phyloP scores from a whole-genome alignment of 1,139 yeast genomes.

The Pneumocystis murina region DNA sequence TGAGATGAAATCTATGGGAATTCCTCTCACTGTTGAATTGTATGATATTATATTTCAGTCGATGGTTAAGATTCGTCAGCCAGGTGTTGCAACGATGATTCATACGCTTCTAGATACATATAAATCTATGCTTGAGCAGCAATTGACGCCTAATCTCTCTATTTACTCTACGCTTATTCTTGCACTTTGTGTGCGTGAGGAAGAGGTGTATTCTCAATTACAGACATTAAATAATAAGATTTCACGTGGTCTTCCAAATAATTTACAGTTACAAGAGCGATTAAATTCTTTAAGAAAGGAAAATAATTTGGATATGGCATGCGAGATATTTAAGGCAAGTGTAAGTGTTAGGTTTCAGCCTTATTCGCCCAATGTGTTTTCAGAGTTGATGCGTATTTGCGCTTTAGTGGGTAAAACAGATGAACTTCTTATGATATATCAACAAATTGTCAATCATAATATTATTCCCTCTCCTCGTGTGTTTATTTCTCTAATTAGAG shows the following conservation, averaged over 20 bases:
- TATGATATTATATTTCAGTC: background rate
- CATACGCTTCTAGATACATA: conserved; percentile 19
- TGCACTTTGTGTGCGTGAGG: conserved; percentile 6
- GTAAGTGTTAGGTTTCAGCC: conserved; percentile 3
- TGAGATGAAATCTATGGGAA: background rate
- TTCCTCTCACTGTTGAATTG: background rate
- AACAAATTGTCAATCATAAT: background rate
- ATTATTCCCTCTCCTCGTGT: background rate
- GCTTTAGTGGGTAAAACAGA: conserved; percentile 2
- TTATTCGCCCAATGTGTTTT: conserved; percentile 5
- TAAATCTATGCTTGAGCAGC: conserved; percentile 19
- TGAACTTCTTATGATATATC: background rate
- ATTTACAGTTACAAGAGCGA: background rate
- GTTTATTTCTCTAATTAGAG: background rate
- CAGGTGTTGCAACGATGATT: background rate
- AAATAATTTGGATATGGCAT: background rate
- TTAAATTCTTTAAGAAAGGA: background rate
- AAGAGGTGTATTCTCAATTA: conserved; percentile 10
- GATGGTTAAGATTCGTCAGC: background rate
- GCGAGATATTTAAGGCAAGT: conserved; percentile 1
- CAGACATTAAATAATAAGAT: conserved; percentile 15
- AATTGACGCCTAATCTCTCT: conserved; percentile 10
- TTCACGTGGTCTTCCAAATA: conserved; percentile 2
- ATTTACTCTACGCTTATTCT: conserved; percentile 10
- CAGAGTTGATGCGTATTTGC: conserved; percentile 6